Base-by-base conservation (phyloP, 2,329 filamentous ascomycete genomes). In the Ascochyta rabiei region DNA sequence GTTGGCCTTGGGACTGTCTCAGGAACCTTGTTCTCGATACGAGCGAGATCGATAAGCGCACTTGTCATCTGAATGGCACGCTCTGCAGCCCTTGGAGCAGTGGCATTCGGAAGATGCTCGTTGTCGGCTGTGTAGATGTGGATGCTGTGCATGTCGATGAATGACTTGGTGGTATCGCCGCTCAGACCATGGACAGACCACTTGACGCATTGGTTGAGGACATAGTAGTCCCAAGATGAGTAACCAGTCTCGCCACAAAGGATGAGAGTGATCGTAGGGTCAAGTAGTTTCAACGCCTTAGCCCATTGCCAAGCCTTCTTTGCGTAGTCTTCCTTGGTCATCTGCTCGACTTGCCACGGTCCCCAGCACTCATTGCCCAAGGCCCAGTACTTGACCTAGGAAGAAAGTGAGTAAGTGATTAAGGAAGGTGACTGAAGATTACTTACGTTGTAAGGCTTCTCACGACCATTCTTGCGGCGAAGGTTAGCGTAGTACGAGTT, bases 401-500 rank as follows among this genome's bases (percentile, higher is more conserved):
- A 7, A 7, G 19, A 24, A 3, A 7, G 38, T 62, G 37, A 64
- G 59, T 18, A 7, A 13, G 13, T 35, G 1, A 16, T 15, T n/a
- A 16, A 12, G 6, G 10, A 8, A 24, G 5, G 16, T 3, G 6
- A 30, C 12, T n/a, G 15, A 19, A 13, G 16, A 9, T 6, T 28
- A 53, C 59, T 13, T 68, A 82, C 84, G 55, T 87, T 87, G 76
- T 93, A 93, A 4, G 90, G 91, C 76, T 91, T 84, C 51, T 87
- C 81, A 28, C 84, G 86, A 10, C 90, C 90, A 75, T 95, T 88
- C 64, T 88, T 82, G 12, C 90, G 83, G 28, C 91, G 86, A 44
- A 93, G 80, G 70, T 93, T 93, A 59, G 90, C 90, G 72, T 91
- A 95, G 79, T 93, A 84, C 9, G 89, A 93, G 74, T 93, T 84